These are phyloP conservation scores for Phytomonas sp. DNA, from an alignment of 208 protist species.

Conservation along the genomic window DNA sequence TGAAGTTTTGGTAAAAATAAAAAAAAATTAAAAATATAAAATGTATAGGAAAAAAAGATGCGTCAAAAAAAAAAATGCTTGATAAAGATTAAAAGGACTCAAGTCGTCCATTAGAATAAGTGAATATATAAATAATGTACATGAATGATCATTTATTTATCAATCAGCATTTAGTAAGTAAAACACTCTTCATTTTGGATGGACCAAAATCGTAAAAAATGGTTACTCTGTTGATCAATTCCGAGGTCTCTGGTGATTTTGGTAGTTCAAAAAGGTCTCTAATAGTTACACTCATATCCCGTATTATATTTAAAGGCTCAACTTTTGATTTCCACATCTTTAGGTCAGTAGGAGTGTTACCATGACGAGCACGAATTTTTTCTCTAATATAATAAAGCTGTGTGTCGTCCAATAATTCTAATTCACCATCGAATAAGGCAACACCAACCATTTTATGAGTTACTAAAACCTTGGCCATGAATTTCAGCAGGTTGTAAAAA, in stretches of 20 bases:
- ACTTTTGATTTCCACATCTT: slow-evolving; percentile 62
- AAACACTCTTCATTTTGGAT: neutral
- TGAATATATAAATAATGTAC: slow-evolving; percentile 13
- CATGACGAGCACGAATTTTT: slow-evolving; percentile 47
- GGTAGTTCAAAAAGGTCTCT: slow-evolving; percentile 25
- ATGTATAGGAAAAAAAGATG: slow-evolving; percentile 5
- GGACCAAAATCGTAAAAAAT: slow-evolving; percentile 74
- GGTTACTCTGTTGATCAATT: neutral
- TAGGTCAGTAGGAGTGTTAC: slow-evolving; percentile 29
- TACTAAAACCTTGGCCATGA: slow-evolving; percentile 18
- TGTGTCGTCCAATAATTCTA: slow-evolving; percentile 16
- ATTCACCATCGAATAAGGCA: slow-evolving; percentile 50
- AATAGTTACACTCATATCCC: slow-evolving; percentile 37
- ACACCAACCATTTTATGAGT: slow-evolving; percentile 64
- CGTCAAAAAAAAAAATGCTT: neutral
- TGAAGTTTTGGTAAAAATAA: slow-evolving; percentile 9
- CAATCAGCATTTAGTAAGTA: slow-evolving; percentile 8
- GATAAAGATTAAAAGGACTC: neutral
- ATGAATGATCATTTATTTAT: slow-evolving; percentile 30
- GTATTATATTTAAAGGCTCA: slow-evolving; percentile 52
- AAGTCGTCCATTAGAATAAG: neutral
- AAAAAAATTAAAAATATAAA: neutral
- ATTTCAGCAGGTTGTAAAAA: neutral
- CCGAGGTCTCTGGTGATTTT: neutral
- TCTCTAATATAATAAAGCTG: slow-evolving; percentile 38